Base-by-base conservation (phyloP, 2,329 filamentous ascomycete genomes). In the Falciphora oryzae region DNA sequence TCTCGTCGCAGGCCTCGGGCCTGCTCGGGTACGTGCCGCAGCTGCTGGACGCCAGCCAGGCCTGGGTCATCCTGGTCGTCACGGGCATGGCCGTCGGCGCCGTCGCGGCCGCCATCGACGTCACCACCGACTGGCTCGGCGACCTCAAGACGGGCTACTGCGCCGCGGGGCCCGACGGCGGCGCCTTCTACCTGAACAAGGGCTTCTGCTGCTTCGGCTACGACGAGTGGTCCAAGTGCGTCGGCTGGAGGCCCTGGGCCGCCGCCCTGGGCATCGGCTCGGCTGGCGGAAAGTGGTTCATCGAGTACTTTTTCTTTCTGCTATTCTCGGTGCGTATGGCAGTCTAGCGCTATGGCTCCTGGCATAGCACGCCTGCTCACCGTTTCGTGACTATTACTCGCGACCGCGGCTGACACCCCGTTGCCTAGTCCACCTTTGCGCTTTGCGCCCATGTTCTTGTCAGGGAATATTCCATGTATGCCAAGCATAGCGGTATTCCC, bases 161-260 rank as follows among this genome's bases (percentile, higher is more conserved):
- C 77, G 86, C 87, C 56, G 89, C 84, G 67, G 84, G 90, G 27
- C 76, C 84, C 31, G 91, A 93, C 65, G 93, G 93, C 61, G 93
- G 93, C 5, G 86, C 83, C 35, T 98, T 98, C 74, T 98, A 98
- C 75, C 78, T 99, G 63, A 97, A 94, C 74, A 92, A 89, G 75
- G 85, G 84, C 58, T 98, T 97, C 74, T 99, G 95, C 78, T 99
- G 95, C 75, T 90, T 91, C 82, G 95, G 94, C 10, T 92, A 96
- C 73, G 90, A 96, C 69, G 90, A 91, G 70, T 85, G 88, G 60
- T 88, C 89, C 31, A 86, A 95, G 72, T 99, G 95, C 74, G 79
- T 85, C 31, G 93, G 93, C 69, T 99, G 95, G 95, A 87, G 86
- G 67, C 84, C 89, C 0, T 99, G 95, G 95, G 88, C 90, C 61